Evolutionary conservation across 2,329 filamentous ascomycete species (phyloP), one percentile per base, ranked within the genome.

Genomic region (Ophiocordyceps polyrhachis-furcata): DNA sequence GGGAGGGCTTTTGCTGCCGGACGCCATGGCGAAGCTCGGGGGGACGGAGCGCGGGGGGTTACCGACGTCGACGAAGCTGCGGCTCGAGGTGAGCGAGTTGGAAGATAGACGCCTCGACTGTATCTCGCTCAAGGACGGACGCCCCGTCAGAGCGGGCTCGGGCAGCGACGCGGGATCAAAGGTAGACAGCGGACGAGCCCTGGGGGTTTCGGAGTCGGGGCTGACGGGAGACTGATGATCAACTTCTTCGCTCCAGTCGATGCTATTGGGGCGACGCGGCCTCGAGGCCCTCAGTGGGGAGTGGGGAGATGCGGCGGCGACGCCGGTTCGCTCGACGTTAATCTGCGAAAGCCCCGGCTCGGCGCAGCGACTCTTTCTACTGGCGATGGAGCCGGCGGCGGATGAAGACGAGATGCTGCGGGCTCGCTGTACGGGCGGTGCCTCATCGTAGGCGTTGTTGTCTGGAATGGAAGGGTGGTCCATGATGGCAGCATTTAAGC

Each of bases 71-170:
- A 57, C 47, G 25, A 68, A 64, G 29, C 68, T 70, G 41, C 71
- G 71, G 44, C 68, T 73, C 6, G 79, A 82, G 41, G 74, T 73
- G 21, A 82, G 62, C 29, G 81, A 85, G 8, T 80, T 83, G 48
- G 81, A 72, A 21, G 82, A 87, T 56, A 82, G 68, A 43, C 83
- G 76, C 54, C 83, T 81, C 41, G 67, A 67, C 37, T 79, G 66
- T 20, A 59, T 54, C 19, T 73, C 70, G 15, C 70, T 70, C 47
- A 67, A 59, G 13, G 73, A 73, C 19, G 66, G 64, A 44, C 64
- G 64, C 38, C 64, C 55, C 42, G 61, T 61, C 49, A 67, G 56
- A 43, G 70, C 61, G 38, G 68, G 56, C 46, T 79, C 75, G 43
- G 71, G 66, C 43, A 72, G 60, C 54, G 48, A 56, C 49, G 53